A percentile compares a stretch with the other conserved stretches of the same genome.
Evolutionary conservation across 345 rosid genomes (phyloP).

Genomic region (Aurinia saxatilis): DNA sequence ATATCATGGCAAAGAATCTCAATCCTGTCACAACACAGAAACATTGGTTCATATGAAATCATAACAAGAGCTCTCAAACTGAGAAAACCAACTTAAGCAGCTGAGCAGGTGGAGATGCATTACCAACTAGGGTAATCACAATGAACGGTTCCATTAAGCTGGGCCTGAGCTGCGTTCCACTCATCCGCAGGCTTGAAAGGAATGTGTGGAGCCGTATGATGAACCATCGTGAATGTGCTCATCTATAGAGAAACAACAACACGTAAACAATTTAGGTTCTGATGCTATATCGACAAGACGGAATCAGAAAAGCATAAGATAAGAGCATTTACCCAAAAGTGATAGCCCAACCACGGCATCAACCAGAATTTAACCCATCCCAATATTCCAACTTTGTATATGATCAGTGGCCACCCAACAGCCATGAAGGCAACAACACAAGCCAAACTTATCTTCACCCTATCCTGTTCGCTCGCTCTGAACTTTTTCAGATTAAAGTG

Average conservation of each 20-base stretch:
- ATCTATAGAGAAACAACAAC: conserved; percentile 41
- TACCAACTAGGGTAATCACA: conserved; percentile 89
- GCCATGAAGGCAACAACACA: conserved; percentile 93
- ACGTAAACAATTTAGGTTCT: neutral
- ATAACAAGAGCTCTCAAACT: neutral
- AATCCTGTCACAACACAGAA: conserved; percentile 49
- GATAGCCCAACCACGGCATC: conserved; percentile 96
- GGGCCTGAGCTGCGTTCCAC: conserved; percentile 92
- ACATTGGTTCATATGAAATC: neutral
- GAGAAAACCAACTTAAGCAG: neutral
- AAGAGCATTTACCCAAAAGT: conserved; percentile 69
- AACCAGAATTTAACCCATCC: conserved; percentile 95
- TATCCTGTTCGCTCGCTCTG: conserved; percentile 70
- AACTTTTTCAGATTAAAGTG: conserved; percentile 79
- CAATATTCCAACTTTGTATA: conserved; percentile 64
- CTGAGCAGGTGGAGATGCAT: conserved; percentile 4
- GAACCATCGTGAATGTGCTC: conserved; percentile 98
- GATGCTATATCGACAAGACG: neutral
- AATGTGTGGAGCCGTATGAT: conserved; percentile 93
- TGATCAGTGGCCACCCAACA: conserved; percentile 88
- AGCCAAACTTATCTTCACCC: conserved; percentile 94
- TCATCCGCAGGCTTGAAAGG: conserved; percentile 69
- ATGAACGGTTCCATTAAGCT: conserved; percentile 88
- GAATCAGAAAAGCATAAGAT: neutral
- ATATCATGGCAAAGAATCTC: conserved; percentile 87